phyloP scores from a whole-genome alignment of 805 yeast genomes.

The Candida sakaeoensis region DNA sequence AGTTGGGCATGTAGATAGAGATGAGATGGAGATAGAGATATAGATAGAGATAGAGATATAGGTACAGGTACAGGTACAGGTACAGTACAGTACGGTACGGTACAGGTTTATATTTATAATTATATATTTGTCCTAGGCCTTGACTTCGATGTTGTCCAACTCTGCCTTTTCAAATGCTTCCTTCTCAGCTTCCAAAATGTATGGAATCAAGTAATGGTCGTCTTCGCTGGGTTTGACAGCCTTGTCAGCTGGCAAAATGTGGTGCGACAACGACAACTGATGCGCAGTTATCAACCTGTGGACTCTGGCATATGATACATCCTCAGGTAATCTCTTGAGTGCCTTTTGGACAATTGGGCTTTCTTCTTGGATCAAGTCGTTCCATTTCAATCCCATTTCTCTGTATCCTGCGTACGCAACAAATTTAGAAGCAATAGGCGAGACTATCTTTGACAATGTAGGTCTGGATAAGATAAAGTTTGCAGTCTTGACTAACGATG shows the following conservation, averaged over 20 bases:
- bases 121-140: too few relatives aligned
- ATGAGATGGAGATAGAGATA: slow-evolving; percentile 5
- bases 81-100: too few relatives aligned
- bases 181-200: slow-evolving; percentile 90
- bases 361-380: slow-evolving; percentile 87
- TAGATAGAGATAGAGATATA: slow-evolving; percentile 1
- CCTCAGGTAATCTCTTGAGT: slow-evolving; percentile 77
- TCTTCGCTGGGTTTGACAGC: slow-evolving; percentile 79
- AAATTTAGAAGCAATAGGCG: slow-evolving; percentile 78
- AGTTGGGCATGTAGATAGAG: slow-evolving; percentile 41
- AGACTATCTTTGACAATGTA: slow-evolving; percentile 64
- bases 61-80: background rate
- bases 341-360: slow-evolving; percentile 84
- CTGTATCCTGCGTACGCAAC: slow-evolving; percentile 84
- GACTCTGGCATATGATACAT: slow-evolving; percentile 84
- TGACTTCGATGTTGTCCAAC: slow-evolving; percentile 69
- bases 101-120: too few relatives aligned
- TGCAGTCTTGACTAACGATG: slow-evolving; percentile 68
- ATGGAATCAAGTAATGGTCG: slow-evolving; percentile 78
- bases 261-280: slow-evolving; percentile 81
- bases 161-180: slow-evolving; percentile 84
- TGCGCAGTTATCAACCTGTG: slow-evolving; percentile 90
- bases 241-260: slow-evolving; percentile 76
- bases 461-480: slow-evolving; percentile 83
- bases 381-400: slow-evolving; percentile 84